Evolutionary conservation across 2,329 filamentous ascomycete genomes (phyloP), one percentile per base, ranked within the genome.

Genomic region (Trichoderma polysporum): DNA sequence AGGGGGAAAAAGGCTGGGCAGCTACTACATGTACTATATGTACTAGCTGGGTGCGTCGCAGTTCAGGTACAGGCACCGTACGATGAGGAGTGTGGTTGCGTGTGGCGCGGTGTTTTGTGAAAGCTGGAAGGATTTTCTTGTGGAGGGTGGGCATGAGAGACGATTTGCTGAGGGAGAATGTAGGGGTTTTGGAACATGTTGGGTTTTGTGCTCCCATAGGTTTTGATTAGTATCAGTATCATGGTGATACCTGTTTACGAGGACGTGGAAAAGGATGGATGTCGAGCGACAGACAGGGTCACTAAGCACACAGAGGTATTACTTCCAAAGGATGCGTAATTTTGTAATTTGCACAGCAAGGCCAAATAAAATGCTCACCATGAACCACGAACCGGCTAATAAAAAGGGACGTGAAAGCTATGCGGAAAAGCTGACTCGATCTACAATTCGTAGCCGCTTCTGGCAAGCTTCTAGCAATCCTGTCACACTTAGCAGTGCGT

Each of bases 381-480:
- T n/a, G n/a, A n/a, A n/a, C n/a, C n/a, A n/a, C n/a, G n/a, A n/a
- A n/a, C 35, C 54, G 54, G 54, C 22, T 57, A 57, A 57, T 57
- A 41, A n/a, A n/a, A n/a, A n/a, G n/a, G n/a, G n/a, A n/a, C n/a
- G n/a, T n/a, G n/a, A n/a, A n/a, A n/a, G n/a, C n/a, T n/a, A n/a
- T n/a, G n/a, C n/a, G n/a, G n/a, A 33, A 50, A 52, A 31, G 59
- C 33, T 62, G 59, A 39, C 59, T 33, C 47, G 47, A 62, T 62
- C 59, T 52, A 17, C 59, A 31, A 13, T 29, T 12, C 33, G 47
- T 41, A 52, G 47, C 59, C 59, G 25, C 47, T 62, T 62, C 33
- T 5, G 59, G 59, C 59, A 62, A 62, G 59, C 59, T 62, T 62
- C 45, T 53, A 33, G 59, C 45, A n/a, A 22, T 50, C 50, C 45